A percentile compares a stretch with the other conserved stretches of the same genome.
phyloP scores from a whole-genome alignment of 2,329 filamentous ascomycete species.

The Neospermospora avenae region DNA sequence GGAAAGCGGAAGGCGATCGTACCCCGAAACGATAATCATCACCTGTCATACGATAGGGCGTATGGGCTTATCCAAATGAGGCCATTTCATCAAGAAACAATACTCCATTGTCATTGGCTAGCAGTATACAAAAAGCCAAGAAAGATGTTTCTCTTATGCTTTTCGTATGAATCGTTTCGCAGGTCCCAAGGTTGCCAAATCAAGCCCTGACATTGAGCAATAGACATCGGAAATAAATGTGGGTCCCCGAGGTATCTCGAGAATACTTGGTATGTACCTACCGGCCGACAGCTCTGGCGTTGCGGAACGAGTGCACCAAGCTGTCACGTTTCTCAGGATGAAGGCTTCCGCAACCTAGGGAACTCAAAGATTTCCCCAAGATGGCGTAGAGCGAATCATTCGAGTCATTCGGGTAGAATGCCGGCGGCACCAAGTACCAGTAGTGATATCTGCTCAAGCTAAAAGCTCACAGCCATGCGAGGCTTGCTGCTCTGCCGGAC shows the following conservation, averaged over 20 bases:
- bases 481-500: conserved; percentile 1
- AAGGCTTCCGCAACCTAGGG: neutral
- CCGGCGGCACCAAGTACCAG: neutral
- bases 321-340: neutral
- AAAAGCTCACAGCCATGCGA: neutral
- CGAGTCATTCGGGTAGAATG: neutral
- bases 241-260: neutral
- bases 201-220: neutral
- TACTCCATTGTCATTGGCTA: neutral
- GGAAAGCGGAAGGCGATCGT: neutral
- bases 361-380: neutral
- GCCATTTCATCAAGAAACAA: neutral
- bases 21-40: neutral
- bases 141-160: neutral
- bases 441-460: neutral
- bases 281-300: neutral
- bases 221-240: neutral
- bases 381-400: neutral
- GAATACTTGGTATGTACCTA: neutral
- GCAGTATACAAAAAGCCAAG: neutral
- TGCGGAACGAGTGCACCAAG: neutral
- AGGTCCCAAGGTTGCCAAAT: too few relatives aligned
- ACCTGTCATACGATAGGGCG: neutral
- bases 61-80: neutral
- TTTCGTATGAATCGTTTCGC: neutral